Evolutionary conservation across 202 grass and related monocot species (phyloP).

Genomic region (Schoenoplectus triqueter): DNA sequence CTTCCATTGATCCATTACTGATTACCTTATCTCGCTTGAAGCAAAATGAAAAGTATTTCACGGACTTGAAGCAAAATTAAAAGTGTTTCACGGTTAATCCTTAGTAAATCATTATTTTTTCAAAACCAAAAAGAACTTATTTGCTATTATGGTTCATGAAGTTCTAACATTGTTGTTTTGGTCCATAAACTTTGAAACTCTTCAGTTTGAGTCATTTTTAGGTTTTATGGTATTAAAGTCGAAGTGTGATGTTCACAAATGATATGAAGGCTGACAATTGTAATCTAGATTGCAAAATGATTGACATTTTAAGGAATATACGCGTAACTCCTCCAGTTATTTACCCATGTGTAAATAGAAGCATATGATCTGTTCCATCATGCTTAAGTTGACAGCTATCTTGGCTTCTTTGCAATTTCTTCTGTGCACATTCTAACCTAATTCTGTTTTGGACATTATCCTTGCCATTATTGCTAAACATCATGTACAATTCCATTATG

Average conservation of each 20-base stretch:
- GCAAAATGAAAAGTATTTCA: background rate
- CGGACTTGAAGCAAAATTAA: background rate
- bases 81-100: background rate
- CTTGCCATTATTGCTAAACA: too few species aligned
- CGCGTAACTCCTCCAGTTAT: background rate
- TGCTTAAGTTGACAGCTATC: slow-evolving; percentile 3
- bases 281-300: background rate
- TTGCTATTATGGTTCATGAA: background rate
- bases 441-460: background rate
- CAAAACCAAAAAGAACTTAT: background rate
- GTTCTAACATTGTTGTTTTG: background rate
- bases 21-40: background rate
- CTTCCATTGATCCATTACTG: background rate
- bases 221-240: background rate
- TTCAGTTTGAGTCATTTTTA: background rate
- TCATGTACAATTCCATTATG: background rate
- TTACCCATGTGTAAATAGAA: background rate
- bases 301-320: background rate
- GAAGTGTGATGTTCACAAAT: background rate
- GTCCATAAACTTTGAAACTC: background rate
- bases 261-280: background rate
- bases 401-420: background rate
- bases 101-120: background rate
- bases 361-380: slow-evolving; percentile 1
- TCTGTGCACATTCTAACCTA: background rate